Evolutionary conservation across 306 rosid genomes (phyloP), one percentile per base, ranked within the genome.

Genomic region (Luffa aegyptiaca): DNA sequence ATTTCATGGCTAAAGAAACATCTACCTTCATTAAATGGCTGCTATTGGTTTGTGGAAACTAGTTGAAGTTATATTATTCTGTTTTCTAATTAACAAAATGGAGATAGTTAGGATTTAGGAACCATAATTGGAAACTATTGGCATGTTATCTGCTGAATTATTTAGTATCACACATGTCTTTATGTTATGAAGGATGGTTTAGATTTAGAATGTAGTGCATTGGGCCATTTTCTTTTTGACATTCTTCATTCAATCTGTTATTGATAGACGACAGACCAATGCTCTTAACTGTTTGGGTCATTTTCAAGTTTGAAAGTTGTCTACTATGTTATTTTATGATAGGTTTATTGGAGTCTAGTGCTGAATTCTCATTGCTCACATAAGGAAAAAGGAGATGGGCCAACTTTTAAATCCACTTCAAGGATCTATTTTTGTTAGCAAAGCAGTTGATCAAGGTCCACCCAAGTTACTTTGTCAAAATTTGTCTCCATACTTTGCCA

Each of bases 371-470:
- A 51, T 74, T 74, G 6, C 62, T 51, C 31, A 76, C 75, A 57
- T 20, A 51, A 53, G 75, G 71, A 53, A 48, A 73, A 80, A 49
- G 46, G 84, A 64, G 66, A 92, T 87, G 91, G 86, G 86, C 42
- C 86, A 77, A 80, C 68, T 88, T 81, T 81, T 89, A 79, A 88
- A 87, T 84, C 76, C 79, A 61, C 80, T 80, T 73, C 83, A 85
- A 63, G 88, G 84, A 69, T 56, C 86, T 63, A 21, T 84, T 49
- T 85, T 77, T 42, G 37, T 58, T 35, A 68, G 74, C 84, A 90
- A 79, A 61, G 73, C 75, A 49, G 78, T 79, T 66, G 81, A 80
- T 80, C 81, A 61, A 75, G 82, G 80, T 79, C 44, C 36, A 41
- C 86, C 85, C 78, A 88, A 81, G 73, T 82, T 82, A 58, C 74